Evolutionary conservation across 192 early-diverging fungal genomes (phyloP), one percentile per base, ranked within the genome.

Genomic region (Obelidium mucronatum): DNA sequence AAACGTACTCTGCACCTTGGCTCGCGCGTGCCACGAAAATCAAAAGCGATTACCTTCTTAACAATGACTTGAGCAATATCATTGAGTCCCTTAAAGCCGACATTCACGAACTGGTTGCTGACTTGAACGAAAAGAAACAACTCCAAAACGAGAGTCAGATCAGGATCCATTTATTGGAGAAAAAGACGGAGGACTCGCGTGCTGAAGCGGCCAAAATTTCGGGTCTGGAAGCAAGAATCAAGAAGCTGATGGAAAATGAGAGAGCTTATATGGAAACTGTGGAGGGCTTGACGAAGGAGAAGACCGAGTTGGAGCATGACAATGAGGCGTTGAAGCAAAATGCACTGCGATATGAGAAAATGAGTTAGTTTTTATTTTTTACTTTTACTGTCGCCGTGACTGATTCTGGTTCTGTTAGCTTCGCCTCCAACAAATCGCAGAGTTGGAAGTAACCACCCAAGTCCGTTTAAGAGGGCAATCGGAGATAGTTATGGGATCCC

Each of bases 61-160:
- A 96, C 80, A 81, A 88, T 17, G 94, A 95, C 37, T 87, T 93
- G 61, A 88, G 94, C 74, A 89, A 89, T 33, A 90, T 93, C 79
- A 84, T 93, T 15, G 90, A 92, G 68, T 85, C 90, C 35, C 85
- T 92, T 42, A 89, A 88, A 60, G 93, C 92, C 17, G 94, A 98
- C 63, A 90, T 96, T 37, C 67, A 91, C 55, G 90, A 89, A 40
- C 83, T 98, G 4, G 88, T 93, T 42, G 91, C 91, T 42, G 93
- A 95, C 59, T 79, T 91, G 24, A 94, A 93, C 52, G 33, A 89
- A 67, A 96, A 94, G 86, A 94, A 97, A 68, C 89, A 95, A 86
- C 64, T 82, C 13, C 73, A 95, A 40, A 92, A 93, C 78, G 95
- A 97, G 79, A 80, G 78, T 19, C 72, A 77, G 35, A 88, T 95